Evolutionary conservation across 2,329 filamentous ascomycete species (phyloP).

Genomic region (Aspergillus versicolor): DNA sequence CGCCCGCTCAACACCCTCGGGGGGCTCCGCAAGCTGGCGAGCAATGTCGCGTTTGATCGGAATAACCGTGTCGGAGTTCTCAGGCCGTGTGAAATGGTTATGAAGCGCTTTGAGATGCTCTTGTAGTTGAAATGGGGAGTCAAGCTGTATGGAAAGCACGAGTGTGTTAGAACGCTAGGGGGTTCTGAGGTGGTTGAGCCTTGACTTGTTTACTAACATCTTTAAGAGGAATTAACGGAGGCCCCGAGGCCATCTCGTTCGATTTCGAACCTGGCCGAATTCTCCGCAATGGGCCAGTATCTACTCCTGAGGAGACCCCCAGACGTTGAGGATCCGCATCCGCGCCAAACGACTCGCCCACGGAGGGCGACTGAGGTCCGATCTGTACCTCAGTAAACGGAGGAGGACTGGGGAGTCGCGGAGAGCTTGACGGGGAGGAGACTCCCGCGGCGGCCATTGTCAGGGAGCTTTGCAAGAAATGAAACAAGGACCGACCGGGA

Average conservation of each 20-base stretch:
- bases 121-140: slow-evolving; percentile 95
- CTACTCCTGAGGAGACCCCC: slow-evolving; percentile 58
- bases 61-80: slow-evolving; percentile 57
- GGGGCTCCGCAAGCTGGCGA: slow-evolving; percentile 72
- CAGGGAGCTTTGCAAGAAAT: neutral
- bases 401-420: slow-evolving; percentile 89
- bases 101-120: slow-evolving; percentile 94
- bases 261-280: slow-evolving; percentile 91
- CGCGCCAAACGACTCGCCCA: slow-evolving; percentile 60
- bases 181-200: neutral
- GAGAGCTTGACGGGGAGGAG: slow-evolving; percentile 68
- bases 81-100: slow-evolving; percentile 71
- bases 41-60: slow-evolving; percentile 77
- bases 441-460: slow-evolving; percentile 47
- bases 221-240: slow-evolving; percentile 78
- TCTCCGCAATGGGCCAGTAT: slow-evolving; percentile 74
- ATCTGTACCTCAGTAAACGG: slow-evolving; percentile 94
- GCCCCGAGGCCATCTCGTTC: slow-evolving; percentile 89
- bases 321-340: slow-evolving; percentile 52
- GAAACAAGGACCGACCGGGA: neutral
- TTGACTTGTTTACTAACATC: slow-evolving; percentile 60
- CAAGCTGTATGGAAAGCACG: slow-evolving; percentile 61
- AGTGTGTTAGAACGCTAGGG: slow-evolving; percentile 3
- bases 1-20: slow-evolving; percentile 76
- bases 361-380: slow-evolving; percentile 71